Evolutionary conservation across 2,329 filamentous ascomycete species (phyloP), one percentile per base, ranked within the genome.

Genomic region (Xylaria sp.): DNA sequence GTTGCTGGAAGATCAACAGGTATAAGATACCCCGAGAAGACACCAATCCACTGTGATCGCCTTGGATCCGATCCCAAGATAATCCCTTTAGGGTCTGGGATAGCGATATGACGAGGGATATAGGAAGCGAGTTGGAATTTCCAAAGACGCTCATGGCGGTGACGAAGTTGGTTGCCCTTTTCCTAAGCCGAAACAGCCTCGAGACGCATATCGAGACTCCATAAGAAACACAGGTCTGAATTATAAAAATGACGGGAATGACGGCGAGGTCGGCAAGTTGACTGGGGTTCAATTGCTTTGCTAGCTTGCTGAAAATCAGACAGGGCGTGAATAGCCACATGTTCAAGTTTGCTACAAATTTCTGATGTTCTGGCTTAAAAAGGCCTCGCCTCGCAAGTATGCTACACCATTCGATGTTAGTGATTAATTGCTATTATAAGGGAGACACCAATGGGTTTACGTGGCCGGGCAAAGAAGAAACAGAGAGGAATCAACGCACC

Each of bases 121-220:
- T 98, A 0, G 96, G 96, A 21, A 99, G 87, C 19, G 96, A 98
- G 81, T 99, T 99, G 39, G 95, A 98, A 80, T 99, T 99, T 75
- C 95, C 96, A 79, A 99, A 99, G 57, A 98, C 87, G 45, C 93
- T 94, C 96, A 99, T 99, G 61, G 96, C 96, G 36, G 93, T 92
- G 50, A 99, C 92, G 77, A 99, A 99, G 82, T 99, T 99, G 72
- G 91, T 88, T 50, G 94, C 92, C 70, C 95, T 89, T 79, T 92
- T 94, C 75, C 89, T 89, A 81, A 99, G 94, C 17, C 92, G 85
- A 79, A 94, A 97, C 57, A 89, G 83, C 80, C 88, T 91, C 19
- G 92, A 88, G 63, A 98, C 88, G 12, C 86, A 75, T 8, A 89
- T 82, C 2, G 94, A 90, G 62, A 94, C 93, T 2, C 88, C 63